Percentiles rank a stretch among this genome's conserved stretches.
Conservation (phyloP, 306 rosid species). For the Pterocarpus macrocarpus region DNA sequence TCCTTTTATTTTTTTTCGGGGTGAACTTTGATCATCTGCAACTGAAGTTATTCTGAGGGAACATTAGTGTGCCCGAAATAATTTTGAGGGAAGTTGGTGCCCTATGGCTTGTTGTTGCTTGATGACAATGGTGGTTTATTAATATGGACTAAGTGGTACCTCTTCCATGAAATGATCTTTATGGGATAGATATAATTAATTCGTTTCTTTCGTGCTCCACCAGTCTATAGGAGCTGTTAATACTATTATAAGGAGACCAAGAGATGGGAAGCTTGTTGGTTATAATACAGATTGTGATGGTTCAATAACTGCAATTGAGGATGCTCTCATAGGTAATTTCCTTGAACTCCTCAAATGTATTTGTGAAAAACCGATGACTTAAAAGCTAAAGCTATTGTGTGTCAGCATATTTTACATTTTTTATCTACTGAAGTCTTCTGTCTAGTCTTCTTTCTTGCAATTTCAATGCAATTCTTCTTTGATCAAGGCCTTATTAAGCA, state of each 20-base stretch:
- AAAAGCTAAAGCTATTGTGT: neutral
- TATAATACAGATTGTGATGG: slow-evolving; percentile 65
- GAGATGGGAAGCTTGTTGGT: slow-evolving; percentile 59
- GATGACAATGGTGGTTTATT: neutral
- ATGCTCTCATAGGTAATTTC: slow-evolving; percentile 51
- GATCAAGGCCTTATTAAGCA: neutral
- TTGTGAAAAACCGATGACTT: neutral
- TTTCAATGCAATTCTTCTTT: neutral
- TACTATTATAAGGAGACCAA: slow-evolving; percentile 57
- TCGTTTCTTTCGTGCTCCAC: slow-evolving; percentile 17
- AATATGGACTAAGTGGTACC: neutral
- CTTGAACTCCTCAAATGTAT: slow-evolving; percentile 9
- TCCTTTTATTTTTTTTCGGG: neutral
- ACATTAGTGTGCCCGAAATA: too few relatives aligned
- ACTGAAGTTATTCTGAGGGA: neutral
- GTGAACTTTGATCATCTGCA: neutral
- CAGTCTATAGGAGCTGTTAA: slow-evolving; percentile 62
- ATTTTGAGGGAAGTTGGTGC: neutral
- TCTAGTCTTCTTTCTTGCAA: neutral
- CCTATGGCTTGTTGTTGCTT: neutral
- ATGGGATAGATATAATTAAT: neutral
- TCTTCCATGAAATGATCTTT: neutral
- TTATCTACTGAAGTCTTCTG: neutral
- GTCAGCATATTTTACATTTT: neutral
- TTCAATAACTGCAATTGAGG: slow-evolving; percentile 63